These are phyloP conservation scores for Lunularia cruciata DNA, from an alignment of 225 moss, liverwort and hornwort species.

Conservation along the genomic window DNA sequence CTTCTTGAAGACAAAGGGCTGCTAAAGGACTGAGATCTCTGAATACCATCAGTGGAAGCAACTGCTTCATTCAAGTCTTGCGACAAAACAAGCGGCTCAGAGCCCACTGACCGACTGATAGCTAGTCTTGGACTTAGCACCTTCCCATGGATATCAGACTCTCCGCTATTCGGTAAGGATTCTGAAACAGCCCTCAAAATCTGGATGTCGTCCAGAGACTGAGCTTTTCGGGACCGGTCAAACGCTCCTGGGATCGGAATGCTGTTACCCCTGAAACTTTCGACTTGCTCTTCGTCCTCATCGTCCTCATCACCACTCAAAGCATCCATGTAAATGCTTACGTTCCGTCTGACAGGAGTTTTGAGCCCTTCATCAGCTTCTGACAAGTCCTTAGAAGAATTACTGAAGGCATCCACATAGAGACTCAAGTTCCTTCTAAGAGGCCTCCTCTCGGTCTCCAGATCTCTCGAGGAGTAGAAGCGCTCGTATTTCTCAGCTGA, in stretches of 20 bases:
- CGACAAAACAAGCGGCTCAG: constrained; percentile 17
- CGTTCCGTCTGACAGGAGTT: constrained; percentile 6
- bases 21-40: constrained; percentile 4
- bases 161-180: constrained; percentile 29
- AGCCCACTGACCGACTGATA: constrained; percentile 39
- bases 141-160: constrained; percentile 6
- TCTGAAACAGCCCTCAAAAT: constrained; percentile 27
- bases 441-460: constrained; percentile 17
- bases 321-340: constrained; percentile 34
- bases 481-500: constrained; percentile 12
- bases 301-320: constrained; percentile 35
- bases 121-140: constrained; percentile 24
- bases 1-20: not conserved
- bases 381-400: too few species aligned
- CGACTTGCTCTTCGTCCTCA: constrained; percentile 5
- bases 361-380: too few species aligned
- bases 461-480: constrained; percentile 30
- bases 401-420: too few species aligned
- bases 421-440: too few species aligned
- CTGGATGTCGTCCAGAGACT: constrained; percentile 15
- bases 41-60: constrained; percentile 14
- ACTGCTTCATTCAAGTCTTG: constrained; percentile 3
- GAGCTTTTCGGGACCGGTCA: constrained; percentile 7
- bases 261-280: constrained; percentile 15
- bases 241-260: constrained; percentile 32